Percentiles rank a stretch among this genome's conserved stretches.
phyloP scores from a whole-genome alignment of 306 rosid genomes.

The Vigna trinervia region DNA sequence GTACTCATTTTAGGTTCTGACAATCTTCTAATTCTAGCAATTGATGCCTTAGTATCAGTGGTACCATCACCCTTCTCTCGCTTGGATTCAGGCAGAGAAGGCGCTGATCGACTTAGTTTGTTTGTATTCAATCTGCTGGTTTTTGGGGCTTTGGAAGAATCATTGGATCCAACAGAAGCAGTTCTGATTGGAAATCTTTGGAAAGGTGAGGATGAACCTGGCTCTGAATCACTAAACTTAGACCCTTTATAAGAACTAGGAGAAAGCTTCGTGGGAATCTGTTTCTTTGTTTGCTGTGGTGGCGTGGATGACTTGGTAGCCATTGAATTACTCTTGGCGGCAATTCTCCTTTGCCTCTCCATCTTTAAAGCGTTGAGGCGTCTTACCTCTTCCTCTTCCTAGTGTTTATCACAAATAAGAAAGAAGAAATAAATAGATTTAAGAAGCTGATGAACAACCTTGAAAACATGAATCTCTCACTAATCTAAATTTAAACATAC shows the following conservation, averaged over 20 bases:
- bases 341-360: constrained; percentile 92
- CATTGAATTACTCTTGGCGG: constrained; percentile 67
- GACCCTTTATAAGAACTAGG: constrained; percentile 71
- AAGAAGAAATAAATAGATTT: constrained; percentile 24
- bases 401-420: constrained; percentile 32
- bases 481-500: constrained; percentile 22
- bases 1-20: constrained; percentile 85
- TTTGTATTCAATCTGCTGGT: constrained; percentile 58
- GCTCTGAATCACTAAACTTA: constrained; percentile 88
- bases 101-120: constrained; percentile 68
- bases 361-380: constrained; percentile 79
- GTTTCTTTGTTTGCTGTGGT: constrained; percentile 67
- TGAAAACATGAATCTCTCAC: constrained; percentile 21
- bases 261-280: constrained; percentile 54
- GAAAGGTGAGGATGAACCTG: constrained; percentile 76
- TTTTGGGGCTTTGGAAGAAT: constrained; percentile 64
- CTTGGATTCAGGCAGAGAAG: constrained; percentile 70
- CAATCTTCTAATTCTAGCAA: constrained; percentile 76
- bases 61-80: constrained; percentile 59
- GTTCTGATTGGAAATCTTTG: constrained; percentile 63
- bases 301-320: constrained; percentile 57
- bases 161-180: constrained; percentile 58
- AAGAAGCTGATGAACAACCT: constrained; percentile 30
- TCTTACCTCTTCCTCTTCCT: constrained; percentile 84
- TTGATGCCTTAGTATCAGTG: constrained; percentile 63